Evolutionary conservation across 2,329 filamentous ascomycete genomes (phyloP).

Genomic region (Epichloe baconii): DNA sequence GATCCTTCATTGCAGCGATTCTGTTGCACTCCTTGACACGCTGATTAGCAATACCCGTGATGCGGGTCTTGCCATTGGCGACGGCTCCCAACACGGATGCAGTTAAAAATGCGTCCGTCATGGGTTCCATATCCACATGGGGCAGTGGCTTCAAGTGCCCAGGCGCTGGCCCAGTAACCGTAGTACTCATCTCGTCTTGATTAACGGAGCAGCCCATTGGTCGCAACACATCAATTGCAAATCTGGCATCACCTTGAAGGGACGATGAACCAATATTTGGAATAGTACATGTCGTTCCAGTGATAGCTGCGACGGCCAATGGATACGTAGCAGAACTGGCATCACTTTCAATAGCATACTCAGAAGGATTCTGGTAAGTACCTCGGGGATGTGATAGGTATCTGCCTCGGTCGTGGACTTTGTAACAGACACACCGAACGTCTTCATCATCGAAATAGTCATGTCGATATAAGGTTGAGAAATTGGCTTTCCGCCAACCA

Average conservation of each 20-base stretch:
- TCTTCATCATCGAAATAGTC: constrained; percentile 95
- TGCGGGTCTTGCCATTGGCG: constrained; percentile 69
- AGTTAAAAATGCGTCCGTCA: constrained; percentile 97
- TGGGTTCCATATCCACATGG: constrained; percentile 94
- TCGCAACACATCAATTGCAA: constrained; percentile 75
- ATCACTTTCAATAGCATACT: constrained; percentile 91
- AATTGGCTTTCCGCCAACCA: constrained; percentile 94
- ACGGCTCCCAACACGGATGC: constrained; percentile 88
- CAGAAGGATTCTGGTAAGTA: constrained; percentile 65
- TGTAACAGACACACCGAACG: constrained; percentile 74
- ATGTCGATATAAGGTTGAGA: constrained; percentile 97
- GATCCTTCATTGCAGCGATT: constrained; percentile 87
- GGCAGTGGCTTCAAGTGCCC: constrained; percentile 63
- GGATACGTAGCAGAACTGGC: constrained; percentile 97
- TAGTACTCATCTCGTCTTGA: constrained; percentile 76
- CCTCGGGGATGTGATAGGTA: constrained; percentile 85
- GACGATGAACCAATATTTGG: constrained; percentile 91
- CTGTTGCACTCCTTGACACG: constrained; percentile 97
- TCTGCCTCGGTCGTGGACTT: constrained; percentile 68
- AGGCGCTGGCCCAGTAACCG: constrained; percentile 72
- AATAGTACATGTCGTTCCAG: constrained; percentile 87
- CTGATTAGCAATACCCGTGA: constrained; percentile 93
- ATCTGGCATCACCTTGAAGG: constrained; percentile 86
- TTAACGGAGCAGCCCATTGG: constrained; percentile 91
- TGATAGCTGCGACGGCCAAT: constrained; percentile 85